These are phyloP conservation scores for Phylloporus sp. DNA, from an alignment of 768 basidiomycete species.

Conservation along the genomic window DNA sequence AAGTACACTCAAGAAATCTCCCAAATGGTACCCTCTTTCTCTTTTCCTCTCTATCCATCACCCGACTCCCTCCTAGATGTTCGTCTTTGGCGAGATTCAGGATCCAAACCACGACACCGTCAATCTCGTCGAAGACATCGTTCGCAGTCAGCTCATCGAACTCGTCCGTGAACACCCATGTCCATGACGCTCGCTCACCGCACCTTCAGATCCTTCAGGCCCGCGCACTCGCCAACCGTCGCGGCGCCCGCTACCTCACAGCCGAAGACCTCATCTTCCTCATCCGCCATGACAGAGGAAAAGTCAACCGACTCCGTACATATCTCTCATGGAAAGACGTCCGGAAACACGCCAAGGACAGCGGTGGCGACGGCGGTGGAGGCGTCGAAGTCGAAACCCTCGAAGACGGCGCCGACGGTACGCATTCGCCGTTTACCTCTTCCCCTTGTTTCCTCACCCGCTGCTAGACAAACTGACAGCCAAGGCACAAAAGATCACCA, in stretches of 20 bases:
- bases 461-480: conserved; percentile 64
- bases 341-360: conserved; percentile 89
- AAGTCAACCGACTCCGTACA: conserved; percentile 87
- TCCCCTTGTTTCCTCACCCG: background rate
- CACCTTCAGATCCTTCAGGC: conserved; percentile 76
- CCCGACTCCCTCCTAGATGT: conserved; percentile 67
- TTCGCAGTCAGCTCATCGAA: conserved; percentile 85
- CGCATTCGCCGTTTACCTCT: conserved; percentile 7
- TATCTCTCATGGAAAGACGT: conserved; percentile 98
- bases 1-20: conserved; percentile 90
- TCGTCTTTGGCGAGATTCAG: conserved; percentile 93
- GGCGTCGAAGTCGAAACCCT: conserved; percentile 78
- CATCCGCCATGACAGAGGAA: conserved; percentile 89
- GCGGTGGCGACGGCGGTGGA: conserved; percentile 73
- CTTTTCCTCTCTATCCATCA: background rate
- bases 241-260: conserved; percentile 79
- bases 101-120: conserved; percentile 85
- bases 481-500: conserved; percentile 89
- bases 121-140: conserved; percentile 93
- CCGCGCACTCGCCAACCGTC: conserved; percentile 71
- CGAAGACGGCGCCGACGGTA: conserved; percentile 81
- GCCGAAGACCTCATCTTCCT: conserved; percentile 96
- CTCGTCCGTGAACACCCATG: conserved; percentile 43
- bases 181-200: background rate
- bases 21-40: conserved; percentile 62